Conservation (phyloP, 2,329 filamentous ascomycete genomes). For the Metarhizium album region DNA sequence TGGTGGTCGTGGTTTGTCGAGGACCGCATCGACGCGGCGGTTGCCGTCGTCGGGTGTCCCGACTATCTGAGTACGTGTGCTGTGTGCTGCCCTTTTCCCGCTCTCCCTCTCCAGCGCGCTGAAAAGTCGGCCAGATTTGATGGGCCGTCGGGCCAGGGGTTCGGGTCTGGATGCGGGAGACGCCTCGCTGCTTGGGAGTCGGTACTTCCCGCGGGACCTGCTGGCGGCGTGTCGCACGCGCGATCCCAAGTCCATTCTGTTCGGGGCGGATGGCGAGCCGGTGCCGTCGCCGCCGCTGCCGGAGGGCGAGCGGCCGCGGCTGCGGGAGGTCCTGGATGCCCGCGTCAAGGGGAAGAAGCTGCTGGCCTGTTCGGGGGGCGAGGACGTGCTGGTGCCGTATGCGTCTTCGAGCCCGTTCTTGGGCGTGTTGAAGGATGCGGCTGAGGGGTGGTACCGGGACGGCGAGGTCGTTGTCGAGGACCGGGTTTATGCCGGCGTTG, state of each 20-base stretch:
- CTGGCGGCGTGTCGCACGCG: conserved; percentile 49
- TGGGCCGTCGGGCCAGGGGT: conserved; percentile 66
- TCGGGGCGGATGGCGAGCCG: conserved; percentile 33
- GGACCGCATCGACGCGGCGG: conserved; percentile 63
- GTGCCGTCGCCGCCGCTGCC: conserved; percentile 23
- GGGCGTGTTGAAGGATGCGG: conserved; percentile 46
- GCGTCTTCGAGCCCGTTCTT: conserved; percentile 48
- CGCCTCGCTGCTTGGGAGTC: conserved; percentile 59
- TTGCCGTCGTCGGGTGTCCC: conserved; percentile 79
- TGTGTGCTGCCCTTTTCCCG: not conserved
- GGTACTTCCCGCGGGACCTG: conserved; percentile 63
- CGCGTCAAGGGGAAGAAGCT: conserved; percentile 52
- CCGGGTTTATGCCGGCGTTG: conserved; percentile 55
- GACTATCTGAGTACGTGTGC: conserved; percentile 57
- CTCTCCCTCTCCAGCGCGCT: not conserved
- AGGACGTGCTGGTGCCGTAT: conserved; percentile 65
- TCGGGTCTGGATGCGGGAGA: conserved; percentile 47
- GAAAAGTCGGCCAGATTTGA: conserved; percentile 41
- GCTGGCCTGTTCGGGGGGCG: conserved; percentile 52
- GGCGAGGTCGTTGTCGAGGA: conserved; percentile 50
- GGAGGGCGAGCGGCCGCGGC: conserved; percentile 28
- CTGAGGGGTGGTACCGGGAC: conserved; percentile 41
- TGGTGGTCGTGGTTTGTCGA: conserved; percentile 80
- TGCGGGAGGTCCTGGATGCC: conserved; percentile 35
- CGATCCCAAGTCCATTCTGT: conserved; percentile 68